Percentiles rank a stretch among this genome's conserved stretches.
phyloP scores from a whole-genome alignment of 2,329 filamentous ascomycete species.

The Colletotrichum neosansevieriae region DNA sequence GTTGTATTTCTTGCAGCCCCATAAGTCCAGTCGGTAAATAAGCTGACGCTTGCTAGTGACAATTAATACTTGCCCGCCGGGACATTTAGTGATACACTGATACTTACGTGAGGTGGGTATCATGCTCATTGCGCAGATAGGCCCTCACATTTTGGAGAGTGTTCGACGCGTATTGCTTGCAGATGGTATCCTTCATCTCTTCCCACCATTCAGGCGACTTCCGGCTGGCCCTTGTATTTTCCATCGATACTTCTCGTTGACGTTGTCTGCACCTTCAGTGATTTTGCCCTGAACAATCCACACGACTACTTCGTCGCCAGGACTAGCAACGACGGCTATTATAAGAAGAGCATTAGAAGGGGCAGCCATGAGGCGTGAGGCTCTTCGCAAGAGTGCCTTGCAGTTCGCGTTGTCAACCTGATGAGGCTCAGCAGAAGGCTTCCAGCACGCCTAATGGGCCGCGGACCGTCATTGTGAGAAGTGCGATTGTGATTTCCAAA shows the following conservation, averaged over 20 bases:
- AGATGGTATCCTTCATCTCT: not conserved
- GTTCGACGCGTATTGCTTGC: not conserved
- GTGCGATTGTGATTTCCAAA: constrained; percentile 5
- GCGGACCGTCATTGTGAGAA: not conserved
- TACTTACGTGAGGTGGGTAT: not conserved
- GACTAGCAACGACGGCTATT: not conserved
- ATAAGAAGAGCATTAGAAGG: not conserved
- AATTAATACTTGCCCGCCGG: not conserved
- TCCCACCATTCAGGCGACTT: not conserved
- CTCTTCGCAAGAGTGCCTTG: too few relatives aligned
- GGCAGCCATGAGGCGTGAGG: not conserved
- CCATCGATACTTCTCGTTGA: not conserved
- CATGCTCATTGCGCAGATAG: not conserved
- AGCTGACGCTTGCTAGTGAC: constrained; percentile 47
- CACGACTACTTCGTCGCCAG: not conserved
- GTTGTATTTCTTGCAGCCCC: constrained; percentile 47
- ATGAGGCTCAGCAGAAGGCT: constrained; percentile 8
- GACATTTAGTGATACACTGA: not conserved
- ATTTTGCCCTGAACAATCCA: too few relatives aligned
- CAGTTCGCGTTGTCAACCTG: not conserved
- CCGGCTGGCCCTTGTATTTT: not conserved
- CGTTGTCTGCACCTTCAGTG: too few relatives aligned
- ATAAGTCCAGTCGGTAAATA: constrained; percentile 47
- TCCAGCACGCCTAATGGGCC: not conserved
- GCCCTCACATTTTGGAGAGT: constrained; percentile 3